Evolutionary conservation across 164 flowering plant species (phyloP).

Genomic region (Aristolochia fimbriata): DNA sequence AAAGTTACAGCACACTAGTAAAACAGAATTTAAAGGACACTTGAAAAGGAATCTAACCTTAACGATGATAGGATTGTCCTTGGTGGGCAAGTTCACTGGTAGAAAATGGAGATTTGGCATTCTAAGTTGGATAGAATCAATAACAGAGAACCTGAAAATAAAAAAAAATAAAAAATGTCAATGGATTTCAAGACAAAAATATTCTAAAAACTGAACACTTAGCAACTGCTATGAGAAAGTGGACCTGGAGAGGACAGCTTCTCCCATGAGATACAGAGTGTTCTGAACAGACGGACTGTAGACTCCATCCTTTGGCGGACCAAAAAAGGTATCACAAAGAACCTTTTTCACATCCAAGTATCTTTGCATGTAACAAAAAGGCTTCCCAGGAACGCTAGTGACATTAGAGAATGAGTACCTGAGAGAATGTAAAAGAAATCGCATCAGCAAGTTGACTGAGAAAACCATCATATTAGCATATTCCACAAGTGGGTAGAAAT

Average conservation of each 20-base stretch:
- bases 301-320: conserved; percentile 70
- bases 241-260: conserved; percentile 70
- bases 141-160: conserved; percentile 59
- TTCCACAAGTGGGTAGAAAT: neutral
- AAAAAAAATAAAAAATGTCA: conserved; percentile 3
- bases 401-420: too few relatives aligned
- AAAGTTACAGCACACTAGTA: too few relatives aligned
- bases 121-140: conserved; percentile 57
- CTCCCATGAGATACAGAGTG: conserved; percentile 80
- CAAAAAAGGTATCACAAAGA: conserved; percentile 69
- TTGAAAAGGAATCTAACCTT: conserved; percentile 39
- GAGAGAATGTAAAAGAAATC: too few relatives aligned
- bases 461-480: neutral
- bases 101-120: conserved; percentile 98
- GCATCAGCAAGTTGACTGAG: neutral
- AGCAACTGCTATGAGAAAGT: conserved; percentile 1
- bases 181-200: neutral
- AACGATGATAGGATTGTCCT: conserved; percentile 53
- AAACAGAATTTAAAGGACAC: neutral
- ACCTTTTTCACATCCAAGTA: conserved; percentile 57
- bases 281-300: conserved; percentile 94
- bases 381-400: conserved; percentile 5
- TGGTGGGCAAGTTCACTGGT: conserved; percentile 78
- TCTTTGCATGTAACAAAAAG: conserved; percentile 46
- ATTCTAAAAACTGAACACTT: neutral